Evolutionary conservation across 495 filamentous ascomycete species (phyloP), one percentile per base, ranked within the genome.

Genomic region (Aspergillus avenaceus): DNA sequence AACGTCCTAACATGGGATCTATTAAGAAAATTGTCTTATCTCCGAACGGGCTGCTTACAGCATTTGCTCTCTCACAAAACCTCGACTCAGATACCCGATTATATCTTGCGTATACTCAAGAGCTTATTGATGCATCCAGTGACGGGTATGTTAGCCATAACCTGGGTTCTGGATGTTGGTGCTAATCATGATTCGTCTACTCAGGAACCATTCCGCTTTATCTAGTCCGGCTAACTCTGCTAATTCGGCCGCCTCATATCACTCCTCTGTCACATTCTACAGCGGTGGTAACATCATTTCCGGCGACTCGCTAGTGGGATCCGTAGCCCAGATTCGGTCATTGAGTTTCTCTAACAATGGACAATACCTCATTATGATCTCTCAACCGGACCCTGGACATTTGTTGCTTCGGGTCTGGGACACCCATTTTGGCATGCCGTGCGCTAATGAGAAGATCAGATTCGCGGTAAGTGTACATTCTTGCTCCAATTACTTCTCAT

Each of bases 1-100:
- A 37, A 2, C 43, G 45, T 29, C 41, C 47, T 12, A 24, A 53
- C 13, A 29, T 50, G 12, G 56, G 56, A 18, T 46, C 26, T 13
- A 55, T 59, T 27, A 49, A 50, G 18, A 41, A 38, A 12, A 41
- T 55, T 14, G 45, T 49, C 12, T 45, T 59, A 41, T 55, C 56
- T 0, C 18, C 23, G 3, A 49, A 55, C 25, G 56, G 56, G 9
- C 34, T 23, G 11, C 22, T 55, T 0, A 36, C 41, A 2, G 56
- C 56, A 1, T 59, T 59, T 32, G 22, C 41, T 11, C 34, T 59
- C 5, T 50, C 45, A 0, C 27, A 34, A 16, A 36, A 24, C 16
- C 45, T 45, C 1, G 43, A 58, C 4, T 31, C 22, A 25, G 41
- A 55, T 34, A 47, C 41, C 4, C 18, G 8, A 32, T 31, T 55